Base-by-base conservation (phyloP, 345 rosid species). In the Brassica incana region DNA sequence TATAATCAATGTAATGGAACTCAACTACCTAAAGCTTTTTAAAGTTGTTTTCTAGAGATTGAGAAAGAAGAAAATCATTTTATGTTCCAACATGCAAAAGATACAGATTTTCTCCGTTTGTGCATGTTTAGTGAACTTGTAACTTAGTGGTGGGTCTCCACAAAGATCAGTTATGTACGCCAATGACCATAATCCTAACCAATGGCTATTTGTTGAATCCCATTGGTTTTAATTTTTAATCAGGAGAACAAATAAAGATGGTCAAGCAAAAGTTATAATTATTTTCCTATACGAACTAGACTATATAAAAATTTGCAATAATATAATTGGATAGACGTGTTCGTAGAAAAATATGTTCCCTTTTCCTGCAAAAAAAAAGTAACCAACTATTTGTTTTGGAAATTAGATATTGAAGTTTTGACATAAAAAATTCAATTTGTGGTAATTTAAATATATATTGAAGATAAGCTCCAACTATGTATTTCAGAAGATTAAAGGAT, bases 141-240 rank as follows among this genome's bases (percentile, higher is more conserved):
- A 20, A 59, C 32, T 60, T 23, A 60, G 64, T 60, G 64, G 64
- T 60, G 64, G 64, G 64, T 60, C n/a, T 60, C n/a, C 64, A 23
- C 64, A 60, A 60, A 60, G 32, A 60, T 2, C 64, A 60, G 32
- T 61, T 61, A 61, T 10, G 8, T 58, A 58, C 11, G 33, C 33
- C 33, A 60, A 61, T 25, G 65, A 14, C 35, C 35, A 61, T 25
- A 4, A 25, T 15, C 65, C 65, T 61, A 60, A 60, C 32, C 33
- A 60, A 60, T 25, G 12, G 33, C 30, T 59, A 20, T 59, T 59
- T 20, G 63, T 59, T 59, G 63, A 20, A 59, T 59, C 63, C 63
- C 14, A 59, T 9, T 20, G 30, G 14, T 60, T 60, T 23, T 56
- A 18, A 52, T n/a, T 56, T 18, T 56, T 23, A 23, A 9, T 60